Evolutionary conservation across 495 filamentous ascomycete species (phyloP), one percentile per base, ranked within the genome.

Genomic region (Aspergillus sclerotiicarbonarius): DNA sequence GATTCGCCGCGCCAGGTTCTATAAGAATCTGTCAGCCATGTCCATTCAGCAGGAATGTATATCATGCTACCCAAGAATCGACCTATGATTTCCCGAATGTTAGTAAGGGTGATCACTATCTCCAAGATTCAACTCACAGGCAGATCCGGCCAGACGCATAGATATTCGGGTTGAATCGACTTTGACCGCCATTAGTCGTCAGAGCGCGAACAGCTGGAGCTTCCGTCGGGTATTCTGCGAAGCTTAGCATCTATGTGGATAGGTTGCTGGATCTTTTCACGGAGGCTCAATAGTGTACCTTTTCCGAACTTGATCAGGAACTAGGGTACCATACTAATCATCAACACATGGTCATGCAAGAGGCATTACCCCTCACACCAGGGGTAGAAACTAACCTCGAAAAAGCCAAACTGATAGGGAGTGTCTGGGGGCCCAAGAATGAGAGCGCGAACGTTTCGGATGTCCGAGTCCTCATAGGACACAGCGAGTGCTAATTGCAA

Each of bases 321-420:
- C 66, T 68, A 53, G 29, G 19, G 37, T 35, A 46, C 25, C 46
- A 37, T 41, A 33, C 31, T 25, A 0, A 37, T 43, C 8, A 6
- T 21, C 20, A 21, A 31, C 37, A 41, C 37, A 41, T 41, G 37
- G 37, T 12, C 5, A 31, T 15, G 30, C 13, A 48, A 12, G 16
- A 31, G 12, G 53, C 37, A 30, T 7, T 3, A 48, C 48, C n/a
- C n/a, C 13, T n/a, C 19, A 1, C n/a, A 49, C 12, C 35, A 43
- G 10, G 19, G 16, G 35, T 18, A 47, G 51, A 54, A 9, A 71
- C 79, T 44, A 48, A 93, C 91, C 84, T 96, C 90, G 66, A 96
- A 98, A 79, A 96, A 97, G 4, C 93, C 94, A 66, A 96, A 95
- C 64, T 97, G 91, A 70, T 98, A 98, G 0, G 94, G 92, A 0